These are phyloP conservation scores for Singerocomus inundabilis DNA, from an alignment of 1,284 basidiomycete genomes.

Conservation along the genomic window DNA sequence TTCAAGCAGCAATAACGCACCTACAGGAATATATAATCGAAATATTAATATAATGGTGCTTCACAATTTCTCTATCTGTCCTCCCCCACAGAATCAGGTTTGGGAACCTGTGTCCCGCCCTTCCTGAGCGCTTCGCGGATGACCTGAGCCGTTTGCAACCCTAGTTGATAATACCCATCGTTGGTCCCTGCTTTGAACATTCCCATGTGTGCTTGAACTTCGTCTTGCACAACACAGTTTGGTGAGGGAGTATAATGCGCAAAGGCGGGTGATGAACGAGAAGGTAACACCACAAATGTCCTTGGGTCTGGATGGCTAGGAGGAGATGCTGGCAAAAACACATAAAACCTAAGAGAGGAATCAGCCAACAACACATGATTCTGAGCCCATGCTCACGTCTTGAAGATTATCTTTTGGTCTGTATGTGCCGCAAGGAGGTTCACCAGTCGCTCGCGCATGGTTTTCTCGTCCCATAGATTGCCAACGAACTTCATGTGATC, in stretches of 20 bases:
- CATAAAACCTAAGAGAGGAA: slow-evolving; percentile 65
- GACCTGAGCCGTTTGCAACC: slow-evolving; percentile 60
- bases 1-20: slow-evolving; percentile 40
- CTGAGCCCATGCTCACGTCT: slow-evolving; percentile 55
- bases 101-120: not conserved
- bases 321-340: slow-evolving; percentile 62
- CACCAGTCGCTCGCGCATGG: slow-evolving; percentile 62
- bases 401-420: slow-evolving; percentile 66
- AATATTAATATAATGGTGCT: slow-evolving; percentile 8
- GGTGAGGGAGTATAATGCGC: slow-evolving; percentile 59
- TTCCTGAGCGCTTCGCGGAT: slow-evolving; percentile 55
- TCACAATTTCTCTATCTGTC: slow-evolving; percentile 1
- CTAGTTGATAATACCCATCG: slow-evolving; percentile 87
- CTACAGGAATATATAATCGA: slow-evolving; percentile 4
- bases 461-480: slow-evolving; percentile 81
- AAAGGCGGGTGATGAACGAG: slow-evolving; percentile 47
- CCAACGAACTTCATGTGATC: slow-evolving; percentile 93
- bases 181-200: slow-evolving; percentile 88
- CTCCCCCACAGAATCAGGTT: not conserved
- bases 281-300: slow-evolving; percentile 78
- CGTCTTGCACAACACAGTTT: slow-evolving; percentile 73
- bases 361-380: slow-evolving; percentile 6
- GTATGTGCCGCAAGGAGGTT: slow-evolving; percentile 58
- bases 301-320: slow-evolving; percentile 52
- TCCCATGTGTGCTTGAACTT: slow-evolving; percentile 83